Conservation (phyloP, 2,329 filamentous ascomycete genomes). For the Colletotrichum sp. region DNA sequence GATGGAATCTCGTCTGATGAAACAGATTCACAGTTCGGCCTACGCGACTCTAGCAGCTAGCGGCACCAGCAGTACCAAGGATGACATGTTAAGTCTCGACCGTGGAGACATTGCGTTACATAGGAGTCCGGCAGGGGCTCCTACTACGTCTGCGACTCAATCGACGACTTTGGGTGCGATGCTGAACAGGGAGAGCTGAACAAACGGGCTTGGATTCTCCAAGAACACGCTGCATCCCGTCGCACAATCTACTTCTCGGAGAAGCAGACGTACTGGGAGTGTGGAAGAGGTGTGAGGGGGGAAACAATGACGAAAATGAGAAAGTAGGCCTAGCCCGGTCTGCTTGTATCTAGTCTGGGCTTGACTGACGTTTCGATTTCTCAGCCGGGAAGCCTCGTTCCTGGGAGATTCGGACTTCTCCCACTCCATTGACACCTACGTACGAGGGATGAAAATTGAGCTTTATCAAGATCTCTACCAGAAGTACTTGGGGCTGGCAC, state of each 20-base stretch:
- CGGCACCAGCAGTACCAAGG: not conserved
- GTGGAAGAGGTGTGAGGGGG: slow-evolving; percentile 36
- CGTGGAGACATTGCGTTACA: not conserved
- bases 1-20: slow-evolving; percentile 15
- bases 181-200: slow-evolving; percentile 34
- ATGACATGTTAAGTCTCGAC: not conserved
- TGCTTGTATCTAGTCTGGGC: not conserved
- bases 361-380: not conserved
- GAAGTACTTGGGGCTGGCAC: not conserved
- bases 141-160: slow-evolving; percentile 25
- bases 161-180: slow-evolving; percentile 38
- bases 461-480: not conserved
- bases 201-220: slow-evolving; percentile 42
- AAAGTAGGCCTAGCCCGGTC: slow-evolving; percentile 31
- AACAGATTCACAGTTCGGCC: not conserved
- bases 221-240: slow-evolving; percentile 39
- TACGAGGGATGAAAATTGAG: not conserved
- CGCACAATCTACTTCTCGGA: slow-evolving; percentile 42
- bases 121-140: not conserved
- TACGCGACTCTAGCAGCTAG: not conserved
- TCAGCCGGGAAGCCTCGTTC: not conserved
- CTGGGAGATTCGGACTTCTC: not conserved
- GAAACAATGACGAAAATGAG: slow-evolving; percentile 36
- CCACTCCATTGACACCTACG: not conserved
- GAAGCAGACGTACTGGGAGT: slow-evolving; percentile 42